Conservation (phyloP, 495 filamentous ascomycete genomes). For the Parathielavia appendiculata region DNA sequence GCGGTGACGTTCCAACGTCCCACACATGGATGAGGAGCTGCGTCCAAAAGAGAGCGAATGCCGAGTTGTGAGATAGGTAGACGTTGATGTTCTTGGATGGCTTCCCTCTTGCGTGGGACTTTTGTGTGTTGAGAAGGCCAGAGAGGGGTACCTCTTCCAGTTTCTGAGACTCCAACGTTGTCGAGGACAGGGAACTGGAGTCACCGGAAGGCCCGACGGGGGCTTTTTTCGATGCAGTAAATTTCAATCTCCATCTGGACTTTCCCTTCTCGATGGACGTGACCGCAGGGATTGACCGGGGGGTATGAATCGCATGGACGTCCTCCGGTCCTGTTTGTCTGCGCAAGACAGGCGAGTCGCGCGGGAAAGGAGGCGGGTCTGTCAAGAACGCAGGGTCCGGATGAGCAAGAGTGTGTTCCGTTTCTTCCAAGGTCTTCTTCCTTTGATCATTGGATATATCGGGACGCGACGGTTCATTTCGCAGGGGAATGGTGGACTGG, state of each 20-base stretch:
- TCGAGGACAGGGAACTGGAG: constrained; percentile 32
- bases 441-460: not conserved
- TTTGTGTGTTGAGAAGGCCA: constrained; percentile 19
- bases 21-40: constrained; percentile 35
- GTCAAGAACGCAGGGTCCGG: constrained; percentile 8
- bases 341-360: constrained; percentile 11
- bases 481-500: constrained; percentile 2
- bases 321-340: not conserved
- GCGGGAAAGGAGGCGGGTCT: constrained; percentile 11
- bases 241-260: constrained; percentile 31
- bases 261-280: constrained; percentile 26
- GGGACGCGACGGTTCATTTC: constrained; percentile 3
- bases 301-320: constrained; percentile 4
- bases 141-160: constrained; percentile 33
- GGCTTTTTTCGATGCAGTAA: constrained; percentile 27
- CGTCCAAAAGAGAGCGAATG: constrained; percentile 36
- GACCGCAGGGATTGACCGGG: constrained; percentile 17
- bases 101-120: constrained; percentile 23
- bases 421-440: not conserved
- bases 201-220: constrained; percentile 20
- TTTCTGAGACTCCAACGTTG: constrained; percentile 29
- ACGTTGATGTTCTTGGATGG: constrained; percentile 31
- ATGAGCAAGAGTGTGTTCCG: not conserved
- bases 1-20: constrained; percentile 33
- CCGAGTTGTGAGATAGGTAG: constrained; percentile 32